Evolutionary conservation across 2,329 filamentous ascomycete species (phyloP), one percentile per base, ranked within the genome.

Genomic region (Pestalotiopsis sp.): DNA sequence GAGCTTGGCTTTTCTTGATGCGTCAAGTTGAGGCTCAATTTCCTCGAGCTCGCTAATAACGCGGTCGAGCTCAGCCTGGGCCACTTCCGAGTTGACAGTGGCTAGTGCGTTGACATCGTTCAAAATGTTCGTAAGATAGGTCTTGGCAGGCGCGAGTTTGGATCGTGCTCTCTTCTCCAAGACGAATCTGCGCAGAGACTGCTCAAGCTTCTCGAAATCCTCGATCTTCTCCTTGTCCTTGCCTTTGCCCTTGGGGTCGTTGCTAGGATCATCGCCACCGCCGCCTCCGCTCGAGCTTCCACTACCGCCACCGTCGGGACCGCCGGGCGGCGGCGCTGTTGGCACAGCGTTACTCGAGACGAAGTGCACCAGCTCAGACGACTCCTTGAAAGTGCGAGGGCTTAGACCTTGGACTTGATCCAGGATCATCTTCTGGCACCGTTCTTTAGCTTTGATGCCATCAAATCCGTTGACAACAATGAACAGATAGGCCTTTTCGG

Each of bases 381-480:
- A 91, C 77, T 99, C 96, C 78, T 98, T 98, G 85, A 91, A 92
- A 0, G 96, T 99, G 65, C 92, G 91, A 2, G 95, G 96, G 77
- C 95, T 98, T n/a, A 99, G 86, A 31, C 90, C 90, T 63, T 88
- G 86, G 17, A 99, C 91, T 80, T 98, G 95, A 75, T 98, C 94
- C 69, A 99, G 80, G 64, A 99, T 96, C 89, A 94, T 93, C 77
- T 96, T 94, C 79, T 97, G 89, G 79, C 95, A 98, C 69, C 95
- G 88, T 69, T 93, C 87, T 83, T 98, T 96, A 80, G 98, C 95
- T 72, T 92, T 88, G 75, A 99, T 98, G 70, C 92, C 92, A 80
- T 99, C 96, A 76, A 94, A 99, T 20, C 95, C 95, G 78, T 99
- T 99, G 73, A 99, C 96, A 14, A 99, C 96, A 80, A 99, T 97